Base-by-base conservation (phyloP, 192 early-diverging fungal species). In the Coemansia sp. region DNA sequence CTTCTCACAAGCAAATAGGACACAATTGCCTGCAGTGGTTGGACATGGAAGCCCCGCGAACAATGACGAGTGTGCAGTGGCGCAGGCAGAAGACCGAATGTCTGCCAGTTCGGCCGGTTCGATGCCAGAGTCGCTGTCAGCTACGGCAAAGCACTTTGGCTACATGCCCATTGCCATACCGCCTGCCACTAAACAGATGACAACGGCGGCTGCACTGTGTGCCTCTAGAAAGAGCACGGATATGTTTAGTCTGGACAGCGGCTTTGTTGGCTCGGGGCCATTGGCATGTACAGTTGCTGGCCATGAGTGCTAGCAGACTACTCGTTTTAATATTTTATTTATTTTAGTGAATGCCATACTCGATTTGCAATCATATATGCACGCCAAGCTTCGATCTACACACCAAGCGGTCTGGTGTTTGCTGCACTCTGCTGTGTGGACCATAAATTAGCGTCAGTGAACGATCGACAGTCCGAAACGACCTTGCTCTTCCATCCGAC, bases 41-140 rank as follows among this genome's bases (percentile, higher is more conserved):
- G 38, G 11, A 2, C 38, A n/a, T n/a, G 15, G 5, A n/a, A 19
- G 52, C 8, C 18, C 34, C 24, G 22, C 29, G 15, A 33, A 18
- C 53, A 56, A 34, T 21, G 24, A 26, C 17, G 61, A 6, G 18
- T 7, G 29, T 53, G 32, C 18, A 11, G 61, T 40, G 61, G 52
- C 52, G 61, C 61, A 55, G 39, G 19, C 39, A 17, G 19, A 36
- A 10, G 44, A 56, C 21, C 46, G 53, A 4, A 48, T 42, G 24
- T 68, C 72, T n/a, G 22, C 39, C 21, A 74, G 72, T 53, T 65
- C 72, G 6, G 48, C 55, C 9, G 58, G 68, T 24, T 75, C 67
- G 1, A 37, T 53, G 3, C 52, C 48, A 17, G 72, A 74, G 19
- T 32, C 61, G 4, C n/a, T 48, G n/a, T 35, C 40, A 10, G 22